These are phyloP conservation scores for Olyra latifolia DNA, from an alignment of 176 grass and related monocot species.

Conservation along the genomic window DNA sequence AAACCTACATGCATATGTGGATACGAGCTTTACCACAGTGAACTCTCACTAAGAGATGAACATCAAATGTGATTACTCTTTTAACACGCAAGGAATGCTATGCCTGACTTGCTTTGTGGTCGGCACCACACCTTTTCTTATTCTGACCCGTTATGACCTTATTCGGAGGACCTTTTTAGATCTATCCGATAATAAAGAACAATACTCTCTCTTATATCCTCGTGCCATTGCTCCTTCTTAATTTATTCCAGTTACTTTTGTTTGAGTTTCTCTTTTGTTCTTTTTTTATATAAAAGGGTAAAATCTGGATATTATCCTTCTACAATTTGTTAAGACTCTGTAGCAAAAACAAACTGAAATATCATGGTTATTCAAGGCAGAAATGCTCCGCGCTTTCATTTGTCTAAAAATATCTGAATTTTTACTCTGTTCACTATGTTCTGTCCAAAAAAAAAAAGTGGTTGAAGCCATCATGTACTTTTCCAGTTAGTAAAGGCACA, in stretches of 20 bases:
- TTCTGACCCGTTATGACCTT: neutral
- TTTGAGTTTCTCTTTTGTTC: neutral
- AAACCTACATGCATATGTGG: conserved; percentile 28
- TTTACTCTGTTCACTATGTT: neutral
- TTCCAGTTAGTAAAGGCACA: conserved; percentile 25
- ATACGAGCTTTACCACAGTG: conserved; percentile 20
- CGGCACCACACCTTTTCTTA: neutral
- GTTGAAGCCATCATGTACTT: conserved; percentile 28
- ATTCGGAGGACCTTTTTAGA: conserved; percentile 18
- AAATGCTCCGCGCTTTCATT: neutral
- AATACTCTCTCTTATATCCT: neutral
- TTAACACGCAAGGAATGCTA: conserved; percentile 1
- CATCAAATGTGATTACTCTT: conserved; percentile 18
- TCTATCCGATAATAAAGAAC: neutral
- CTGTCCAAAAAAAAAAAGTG: conserved; percentile 13
- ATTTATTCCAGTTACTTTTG: neutral
- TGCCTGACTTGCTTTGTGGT: conserved; percentile 31
- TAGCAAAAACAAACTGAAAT: neutral
- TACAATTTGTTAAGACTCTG: neutral
- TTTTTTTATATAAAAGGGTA: neutral
- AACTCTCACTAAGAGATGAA: conserved; percentile 25
- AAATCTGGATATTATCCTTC: neutral
- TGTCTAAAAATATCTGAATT: neutral
- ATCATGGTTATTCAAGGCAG: neutral
- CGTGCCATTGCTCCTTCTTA: neutral